Conservation (phyloP, 371 early-diverging fungal genomes). For the Zychaea mexicana region DNA sequence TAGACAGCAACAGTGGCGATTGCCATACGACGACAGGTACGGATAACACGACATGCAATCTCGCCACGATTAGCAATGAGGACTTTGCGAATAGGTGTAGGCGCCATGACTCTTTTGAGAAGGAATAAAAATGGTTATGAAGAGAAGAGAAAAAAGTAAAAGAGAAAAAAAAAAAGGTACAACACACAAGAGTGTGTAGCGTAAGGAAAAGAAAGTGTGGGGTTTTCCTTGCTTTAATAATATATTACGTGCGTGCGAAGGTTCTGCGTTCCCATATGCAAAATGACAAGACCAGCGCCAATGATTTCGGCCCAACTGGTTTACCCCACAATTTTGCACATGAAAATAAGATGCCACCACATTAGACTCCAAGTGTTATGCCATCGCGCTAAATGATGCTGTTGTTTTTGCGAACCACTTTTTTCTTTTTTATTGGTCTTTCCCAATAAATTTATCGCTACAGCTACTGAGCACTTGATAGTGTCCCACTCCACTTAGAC, state of each 20-base stretch:
- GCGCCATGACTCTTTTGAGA: slow-evolving; percentile 1
- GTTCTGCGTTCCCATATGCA: not conserved
- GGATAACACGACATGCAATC: slow-evolving; percentile 93
- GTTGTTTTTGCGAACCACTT: not conserved
- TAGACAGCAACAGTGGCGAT: slow-evolving; percentile 94
- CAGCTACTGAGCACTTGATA: too few species aligned
- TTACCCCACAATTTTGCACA: slow-evolving; percentile 2
- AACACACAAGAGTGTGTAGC: not conserved
- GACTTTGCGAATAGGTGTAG: slow-evolving; percentile 80
- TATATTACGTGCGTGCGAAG: slow-evolving; percentile 7
- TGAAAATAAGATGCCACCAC: not conserved
- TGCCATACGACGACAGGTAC: slow-evolving; percentile 78
- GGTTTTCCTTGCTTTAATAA: slow-evolving; percentile 3
- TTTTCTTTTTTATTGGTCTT: not conserved
- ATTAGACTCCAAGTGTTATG: too few species aligned
- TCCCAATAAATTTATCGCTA: not conserved
- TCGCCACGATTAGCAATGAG: slow-evolving; percentile 97
- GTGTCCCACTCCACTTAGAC: too few species aligned
- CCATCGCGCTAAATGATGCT: too few species aligned
- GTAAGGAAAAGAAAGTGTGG: not conserved
- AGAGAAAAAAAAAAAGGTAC: not conserved
- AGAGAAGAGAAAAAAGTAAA: not conserved
- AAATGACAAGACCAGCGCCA: not conserved
- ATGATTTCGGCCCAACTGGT: not conserved
- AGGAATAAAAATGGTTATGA: not conserved